Conservation (phyloP, 345 rosid genomes). For the Euphorbia lathyris region DNA sequence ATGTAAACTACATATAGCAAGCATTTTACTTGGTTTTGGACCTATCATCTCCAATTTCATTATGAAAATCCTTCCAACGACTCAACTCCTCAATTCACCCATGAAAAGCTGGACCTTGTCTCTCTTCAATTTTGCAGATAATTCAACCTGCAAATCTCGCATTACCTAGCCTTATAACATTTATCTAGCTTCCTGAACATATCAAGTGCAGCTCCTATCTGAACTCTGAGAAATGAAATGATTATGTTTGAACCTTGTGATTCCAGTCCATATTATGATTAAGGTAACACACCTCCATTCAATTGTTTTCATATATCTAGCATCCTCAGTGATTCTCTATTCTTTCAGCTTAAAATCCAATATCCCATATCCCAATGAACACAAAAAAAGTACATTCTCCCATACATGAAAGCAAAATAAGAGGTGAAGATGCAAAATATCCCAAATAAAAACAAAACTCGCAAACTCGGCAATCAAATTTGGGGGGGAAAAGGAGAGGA, state of each 20-base stretch:
- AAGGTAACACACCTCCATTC: background rate
- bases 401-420: background rate
- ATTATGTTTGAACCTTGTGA: background rate
- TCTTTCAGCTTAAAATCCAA: constrained; percentile 6
- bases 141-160: background rate
- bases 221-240: background rate
- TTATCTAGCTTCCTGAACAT: constrained; percentile 3
- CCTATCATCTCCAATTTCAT: background rate
- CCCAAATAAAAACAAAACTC: background rate
- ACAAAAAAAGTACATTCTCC: background rate
- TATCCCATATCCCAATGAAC: background rate
- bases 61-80: background rate
- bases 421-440: too few relatives aligned
- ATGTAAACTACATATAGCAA: background rate
- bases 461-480: too few relatives aligned
- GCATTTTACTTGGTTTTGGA: background rate
- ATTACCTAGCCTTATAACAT: background rate
- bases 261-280: background rate
- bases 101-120: background rate
- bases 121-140: background rate
- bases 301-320: constrained; percentile 8
- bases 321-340: background rate
- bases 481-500: too few relatives aligned
- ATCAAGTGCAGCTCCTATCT: background rate
- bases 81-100: background rate